Conservation (phyloP, 2,329 filamentous ascomycete genomes). For the Samsoniella hepiali region DNA sequence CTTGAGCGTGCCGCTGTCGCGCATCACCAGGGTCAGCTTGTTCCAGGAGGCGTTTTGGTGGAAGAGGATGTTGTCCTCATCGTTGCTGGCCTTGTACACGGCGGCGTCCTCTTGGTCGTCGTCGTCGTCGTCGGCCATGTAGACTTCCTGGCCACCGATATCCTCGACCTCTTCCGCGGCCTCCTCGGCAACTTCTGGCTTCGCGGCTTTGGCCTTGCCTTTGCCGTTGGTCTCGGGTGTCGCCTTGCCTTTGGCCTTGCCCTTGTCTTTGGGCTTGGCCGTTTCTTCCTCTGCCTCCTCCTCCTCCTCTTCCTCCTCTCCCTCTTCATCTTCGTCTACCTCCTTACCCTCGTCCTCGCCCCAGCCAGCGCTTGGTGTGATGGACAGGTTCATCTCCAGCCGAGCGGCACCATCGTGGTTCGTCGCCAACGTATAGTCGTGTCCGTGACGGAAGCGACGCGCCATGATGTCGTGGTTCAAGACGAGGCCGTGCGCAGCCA, state of each 20-base stretch:
- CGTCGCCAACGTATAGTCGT: slow-evolving; percentile 91
- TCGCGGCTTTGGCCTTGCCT: slow-evolving; percentile 31
- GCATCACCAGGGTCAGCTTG: slow-evolving; percentile 81
- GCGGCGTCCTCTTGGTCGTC: slow-evolving; percentile 79
- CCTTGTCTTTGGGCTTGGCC: slow-evolving; percentile 26
- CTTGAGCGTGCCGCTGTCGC: slow-evolving; percentile 80
- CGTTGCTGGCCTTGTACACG: slow-evolving; percentile 75
- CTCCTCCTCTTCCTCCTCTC: slow-evolving; percentile 40
- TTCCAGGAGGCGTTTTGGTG: slow-evolving; percentile 75
- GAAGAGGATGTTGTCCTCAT: slow-evolving; percentile 69
- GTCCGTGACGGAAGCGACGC: slow-evolving; percentile 78
- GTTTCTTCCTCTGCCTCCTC: slow-evolving; percentile 34
- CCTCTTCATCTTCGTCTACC: slow-evolving; percentile 44
- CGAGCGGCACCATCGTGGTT: slow-evolving; percentile 74
- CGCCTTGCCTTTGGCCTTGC: slow-evolving; percentile 32
- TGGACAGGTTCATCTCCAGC: slow-evolving; percentile 80
- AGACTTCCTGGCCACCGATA: slow-evolving; percentile 79
- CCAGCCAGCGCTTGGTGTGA: slow-evolving; percentile 86
- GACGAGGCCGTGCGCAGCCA: slow-evolving; percentile 73
- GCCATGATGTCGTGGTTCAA: slow-evolving; percentile 75
- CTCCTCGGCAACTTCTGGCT: slow-evolving; percentile 28
- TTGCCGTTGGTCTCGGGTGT: slow-evolving; percentile 24
- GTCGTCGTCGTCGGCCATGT: slow-evolving; percentile 87
- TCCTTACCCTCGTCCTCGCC: slow-evolving; percentile 64
- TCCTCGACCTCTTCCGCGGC: slow-evolving; percentile 44